phyloP scores from a whole-genome alignment of 108 stramenopile species.

The Fragilariopsis cylindrus region DNA sequence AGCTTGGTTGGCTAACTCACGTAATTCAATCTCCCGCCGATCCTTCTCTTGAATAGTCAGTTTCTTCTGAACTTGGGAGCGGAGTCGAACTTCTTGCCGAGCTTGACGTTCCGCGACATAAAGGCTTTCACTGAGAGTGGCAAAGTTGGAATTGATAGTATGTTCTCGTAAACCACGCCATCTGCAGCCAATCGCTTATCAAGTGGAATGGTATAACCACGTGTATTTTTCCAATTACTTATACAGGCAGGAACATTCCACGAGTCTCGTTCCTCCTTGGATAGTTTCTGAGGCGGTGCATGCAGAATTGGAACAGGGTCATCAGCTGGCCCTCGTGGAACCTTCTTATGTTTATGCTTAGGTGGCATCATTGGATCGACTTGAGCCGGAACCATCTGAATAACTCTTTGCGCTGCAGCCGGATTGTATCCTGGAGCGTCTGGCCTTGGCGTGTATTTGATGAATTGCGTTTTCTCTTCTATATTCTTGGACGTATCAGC shows the following conservation, averaged over 20 bases:
- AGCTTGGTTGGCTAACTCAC: constrained; percentile 90
- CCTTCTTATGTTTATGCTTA: constrained; percentile 97
- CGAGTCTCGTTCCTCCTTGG: constrained; percentile 87
- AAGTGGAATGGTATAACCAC: constrained; percentile 97
- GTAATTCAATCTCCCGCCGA: constrained; percentile 89
- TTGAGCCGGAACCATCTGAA: constrained; percentile 97
- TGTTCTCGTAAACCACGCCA: constrained; percentile 94
- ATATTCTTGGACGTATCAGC: constrained; percentile 71
- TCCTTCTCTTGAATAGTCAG: constrained; percentile 86
- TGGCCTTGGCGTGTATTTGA: constrained; percentile 96
- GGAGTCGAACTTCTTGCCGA: constrained; percentile 90
- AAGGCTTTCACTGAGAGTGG: constrained; percentile 89
- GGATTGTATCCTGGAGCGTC: constrained; percentile 98
- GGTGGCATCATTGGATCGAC: constrained; percentile 99
- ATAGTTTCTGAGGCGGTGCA: constrained; percentile 78
- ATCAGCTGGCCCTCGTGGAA: constrained; percentile 91
- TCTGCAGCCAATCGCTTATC: constrained; percentile 99
- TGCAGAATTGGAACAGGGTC: constrained; percentile 90
- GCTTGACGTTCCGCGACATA: constrained; percentile 97
- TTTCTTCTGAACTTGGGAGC: constrained; percentile 89
- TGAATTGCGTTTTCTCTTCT: constrained; percentile 89
- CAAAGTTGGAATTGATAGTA: constrained; percentile 95
- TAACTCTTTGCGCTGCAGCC: constrained; percentile 90
- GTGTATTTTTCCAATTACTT: constrained; percentile 98
- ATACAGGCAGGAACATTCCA: constrained; percentile 99